Percentiles rank a stretch among this genome's conserved stretches.
phyloP scores from a whole-genome alignment of 768 basidiomycete genomes.

The Lentinula lateritia region DNA sequence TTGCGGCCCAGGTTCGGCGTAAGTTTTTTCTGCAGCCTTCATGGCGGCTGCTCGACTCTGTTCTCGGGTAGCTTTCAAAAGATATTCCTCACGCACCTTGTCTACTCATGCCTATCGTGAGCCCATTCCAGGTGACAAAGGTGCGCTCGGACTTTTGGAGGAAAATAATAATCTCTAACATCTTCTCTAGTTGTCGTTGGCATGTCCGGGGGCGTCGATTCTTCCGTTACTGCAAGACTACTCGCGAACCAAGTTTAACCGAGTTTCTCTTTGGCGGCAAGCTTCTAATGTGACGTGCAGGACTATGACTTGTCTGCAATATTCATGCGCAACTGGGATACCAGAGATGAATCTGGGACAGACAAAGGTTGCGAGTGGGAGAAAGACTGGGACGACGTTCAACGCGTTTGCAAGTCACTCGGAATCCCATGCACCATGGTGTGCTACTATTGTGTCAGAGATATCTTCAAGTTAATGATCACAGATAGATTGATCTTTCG shows the following conservation, averaged over 20 bases:
- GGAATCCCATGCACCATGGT: conserved; percentile 77
- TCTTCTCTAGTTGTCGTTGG: conserved; percentile 70
- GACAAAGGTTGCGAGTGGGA: conserved; percentile 95
- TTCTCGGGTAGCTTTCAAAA: neutral
- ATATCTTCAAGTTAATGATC: neutral
- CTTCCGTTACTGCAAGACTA: conserved; percentile 79
- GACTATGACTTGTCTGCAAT: conserved; percentile 82
- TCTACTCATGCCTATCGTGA: neutral
- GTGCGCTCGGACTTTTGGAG: neutral
- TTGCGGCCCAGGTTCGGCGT: neutral
- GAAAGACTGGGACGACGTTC: conserved; percentile 90
- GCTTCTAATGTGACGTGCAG: conserved; percentile 25
- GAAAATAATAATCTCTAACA: neutral
- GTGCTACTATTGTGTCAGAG: conserved; percentile 11
- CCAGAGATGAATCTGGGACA: conserved; percentile 70
- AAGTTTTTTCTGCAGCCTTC: neutral
- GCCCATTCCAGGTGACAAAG: conserved; percentile 4
- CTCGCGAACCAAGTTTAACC: conserved; percentile 57
- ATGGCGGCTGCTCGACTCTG: neutral
- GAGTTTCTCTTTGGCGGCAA: neutral
- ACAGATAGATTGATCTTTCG: conserved; percentile 72
- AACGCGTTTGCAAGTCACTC: conserved; percentile 65
- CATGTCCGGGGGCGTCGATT: conserved; percentile 96
- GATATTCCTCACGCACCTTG: neutral
- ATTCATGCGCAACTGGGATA: conserved; percentile 97